These are phyloP conservation scores for Cladosporium sp. DNA, from an alignment of 2,329 filamentous ascomycete genomes.

Conservation along the genomic window DNA sequence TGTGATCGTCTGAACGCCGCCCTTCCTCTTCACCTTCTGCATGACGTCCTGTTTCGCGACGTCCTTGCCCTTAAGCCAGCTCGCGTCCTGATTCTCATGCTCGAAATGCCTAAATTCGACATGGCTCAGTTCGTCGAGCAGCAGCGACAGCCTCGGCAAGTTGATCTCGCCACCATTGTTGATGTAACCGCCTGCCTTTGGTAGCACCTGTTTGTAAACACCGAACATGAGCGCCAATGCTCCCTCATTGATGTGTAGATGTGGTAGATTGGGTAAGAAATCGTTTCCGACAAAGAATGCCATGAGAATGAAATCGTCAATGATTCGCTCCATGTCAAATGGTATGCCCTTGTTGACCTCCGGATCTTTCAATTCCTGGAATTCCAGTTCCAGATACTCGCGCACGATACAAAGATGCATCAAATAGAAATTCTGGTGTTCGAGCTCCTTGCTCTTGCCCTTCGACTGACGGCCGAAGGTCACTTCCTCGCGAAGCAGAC, in stretches of 20 bases:
- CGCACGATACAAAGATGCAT: slow-evolving; percentile 96
- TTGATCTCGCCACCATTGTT: slow-evolving; percentile 95
- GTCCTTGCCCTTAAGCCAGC: slow-evolving; percentile 87
- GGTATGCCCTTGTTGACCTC: slow-evolving; percentile 63
- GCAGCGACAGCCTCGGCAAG: slow-evolving; percentile 67
- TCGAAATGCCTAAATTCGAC: slow-evolving; percentile 94
- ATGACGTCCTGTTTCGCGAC: slow-evolving; percentile 65
- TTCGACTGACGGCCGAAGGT: slow-evolving; percentile 88
- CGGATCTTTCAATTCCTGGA: slow-evolving; percentile 80
- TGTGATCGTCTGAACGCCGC: slow-evolving; percentile 68
- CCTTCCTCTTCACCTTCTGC: slow-evolving; percentile 55
- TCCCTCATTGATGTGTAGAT: slow-evolving; percentile 97
- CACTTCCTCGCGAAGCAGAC: slow-evolving; percentile 91
- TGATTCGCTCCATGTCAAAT: slow-evolving; percentile 92
- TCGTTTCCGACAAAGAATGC: slow-evolving; percentile 99
- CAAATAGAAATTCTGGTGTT: slow-evolving; percentile 98
- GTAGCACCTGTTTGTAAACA: slow-evolving; percentile 87
- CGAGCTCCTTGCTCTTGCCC: slow-evolving; percentile 88
- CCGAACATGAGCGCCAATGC: slow-evolving; percentile 96
- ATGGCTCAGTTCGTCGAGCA: slow-evolving; percentile 79
- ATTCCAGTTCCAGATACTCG: slow-evolving; percentile 95
- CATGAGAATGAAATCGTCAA: slow-evolving; percentile 99
- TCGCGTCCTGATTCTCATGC: slow-evolving; percentile 78
- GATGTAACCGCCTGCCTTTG: slow-evolving; percentile 86
- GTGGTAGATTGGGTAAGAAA: slow-evolving; percentile 94